Conservation (phyloP, 2,329 filamentous ascomycete species). For the Cytospora paraplurivora region DNA sequence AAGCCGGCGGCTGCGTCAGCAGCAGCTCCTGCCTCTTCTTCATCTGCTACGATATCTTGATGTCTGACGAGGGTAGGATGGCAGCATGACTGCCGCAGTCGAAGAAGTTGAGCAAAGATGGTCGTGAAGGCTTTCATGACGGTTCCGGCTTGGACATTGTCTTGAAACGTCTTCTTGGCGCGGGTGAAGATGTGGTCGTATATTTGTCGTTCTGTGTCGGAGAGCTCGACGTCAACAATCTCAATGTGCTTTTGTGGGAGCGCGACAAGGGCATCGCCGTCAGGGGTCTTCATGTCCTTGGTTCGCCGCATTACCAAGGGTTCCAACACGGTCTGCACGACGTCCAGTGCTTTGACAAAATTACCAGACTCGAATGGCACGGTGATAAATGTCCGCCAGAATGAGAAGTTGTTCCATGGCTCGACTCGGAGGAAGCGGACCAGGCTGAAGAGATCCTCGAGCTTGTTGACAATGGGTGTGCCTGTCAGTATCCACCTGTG, state of each 20-base stretch:
- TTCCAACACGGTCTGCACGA: constrained; percentile 95
- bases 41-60: constrained; percentile 80
- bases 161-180: constrained; percentile 81
- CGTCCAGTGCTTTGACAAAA: constrained; percentile 89
- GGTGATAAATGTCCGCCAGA: constrained; percentile 99
- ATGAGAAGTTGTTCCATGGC: constrained; percentile 98
- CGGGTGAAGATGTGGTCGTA: constrained; percentile 88
- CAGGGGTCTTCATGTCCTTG: constrained; percentile 96
- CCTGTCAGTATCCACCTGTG: constrained; percentile 95
- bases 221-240: constrained; percentile 87
- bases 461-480: constrained; percentile 92
- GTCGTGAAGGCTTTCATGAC: constrained; percentile 95
- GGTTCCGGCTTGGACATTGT: constrained; percentile 88
- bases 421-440: constrained; percentile 92
- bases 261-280: constrained; percentile 73
- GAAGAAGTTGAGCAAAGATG: constrained; percentile 94
- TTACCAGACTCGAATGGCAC: constrained; percentile 95
- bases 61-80: constrained; percentile 90
- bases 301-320: constrained; percentile 93
- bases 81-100: constrained; percentile 90
- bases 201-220: constrained; percentile 80
- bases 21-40: constrained; percentile 77
- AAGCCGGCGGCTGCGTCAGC: constrained; percentile 80
- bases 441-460: constrained; percentile 92
- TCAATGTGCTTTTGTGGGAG: constrained; percentile 79